Evolutionary conservation across 2,329 filamentous ascomycete species (phyloP).

Genomic region (Calonectria crousiana): DNA sequence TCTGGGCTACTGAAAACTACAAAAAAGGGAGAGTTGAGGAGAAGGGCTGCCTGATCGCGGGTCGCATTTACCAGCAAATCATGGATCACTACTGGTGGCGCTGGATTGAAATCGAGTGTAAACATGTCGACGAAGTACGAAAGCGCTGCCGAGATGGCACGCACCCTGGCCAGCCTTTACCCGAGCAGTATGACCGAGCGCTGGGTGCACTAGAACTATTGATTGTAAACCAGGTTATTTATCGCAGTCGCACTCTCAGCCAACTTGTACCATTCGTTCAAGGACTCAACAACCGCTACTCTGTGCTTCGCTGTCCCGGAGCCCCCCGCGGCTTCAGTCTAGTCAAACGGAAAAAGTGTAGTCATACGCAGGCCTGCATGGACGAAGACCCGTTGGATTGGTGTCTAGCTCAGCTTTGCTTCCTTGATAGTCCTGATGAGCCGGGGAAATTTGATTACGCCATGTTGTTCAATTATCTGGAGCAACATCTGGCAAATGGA

Average conservation of each 20-base stretch:
- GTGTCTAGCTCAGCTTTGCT: neutral
- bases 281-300: neutral
- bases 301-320: neutral
- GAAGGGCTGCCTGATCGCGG: neutral
- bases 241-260: neutral
- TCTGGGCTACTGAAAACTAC: neutral
- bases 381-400: neutral
- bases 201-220: neutral
- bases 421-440: neutral
- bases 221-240: neutral
- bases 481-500: neutral
- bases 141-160: neutral
- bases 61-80: neutral
- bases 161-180: neutral
- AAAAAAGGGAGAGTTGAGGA: neutral
- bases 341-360: neutral
- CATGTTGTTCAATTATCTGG: neutral
- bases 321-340: neutral
- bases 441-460: neutral
- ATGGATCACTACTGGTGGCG: neutral
- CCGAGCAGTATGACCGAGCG: neutral
- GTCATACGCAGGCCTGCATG: neutral
- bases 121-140: neutral
- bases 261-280: neutral
- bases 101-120: neutral